These are phyloP conservation scores for Trametes punicea DNA, from an alignment of 768 basidiomycete genomes.

Conservation along the genomic window DNA sequence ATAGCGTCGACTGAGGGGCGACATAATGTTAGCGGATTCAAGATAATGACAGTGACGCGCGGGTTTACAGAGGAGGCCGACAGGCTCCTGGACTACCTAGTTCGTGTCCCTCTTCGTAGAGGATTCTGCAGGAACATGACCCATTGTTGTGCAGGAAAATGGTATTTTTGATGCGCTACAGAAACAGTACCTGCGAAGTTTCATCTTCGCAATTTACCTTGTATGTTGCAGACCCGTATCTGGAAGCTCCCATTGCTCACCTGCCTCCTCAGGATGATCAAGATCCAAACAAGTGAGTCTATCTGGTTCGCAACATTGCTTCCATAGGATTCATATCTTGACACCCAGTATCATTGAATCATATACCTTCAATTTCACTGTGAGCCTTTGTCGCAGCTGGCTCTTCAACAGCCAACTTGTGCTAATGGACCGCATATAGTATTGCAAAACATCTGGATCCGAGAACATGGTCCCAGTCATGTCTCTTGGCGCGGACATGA, in stretches of 20 bases:
- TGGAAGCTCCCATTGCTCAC: not conserved
- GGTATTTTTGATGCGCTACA: conserved; percentile 86
- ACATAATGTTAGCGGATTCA: conserved; percentile 58
- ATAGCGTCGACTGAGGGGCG: conserved; percentile 34
- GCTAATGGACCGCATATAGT: conserved; percentile 40
- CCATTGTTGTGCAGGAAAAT: conserved; percentile 51
- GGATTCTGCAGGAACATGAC: not conserved
- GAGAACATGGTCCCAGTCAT: conserved; percentile 62
- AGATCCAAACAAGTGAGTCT: conserved; percentile 75
- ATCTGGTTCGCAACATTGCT: conserved; percentile 26
- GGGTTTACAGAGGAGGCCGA: conserved; percentile 84
- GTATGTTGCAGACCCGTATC: conserved; percentile 38
- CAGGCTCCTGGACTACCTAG: conserved; percentile 76
- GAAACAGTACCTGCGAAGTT: conserved; percentile 80
- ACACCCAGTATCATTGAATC: conserved; percentile 72
- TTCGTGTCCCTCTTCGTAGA: conserved; percentile 30
- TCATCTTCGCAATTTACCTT: conserved; percentile 82
- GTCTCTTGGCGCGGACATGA: conserved; percentile 61
- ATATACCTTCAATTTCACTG: conserved; percentile 85
- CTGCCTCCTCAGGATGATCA: conserved; percentile 59
- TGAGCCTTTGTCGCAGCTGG: conserved; percentile 26
- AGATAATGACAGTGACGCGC: conserved; percentile 69
- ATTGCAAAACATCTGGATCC: conserved; percentile 63
- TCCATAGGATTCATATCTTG: not conserved
- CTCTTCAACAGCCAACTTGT: not conserved